Conservation (phyloP, 192 early-diverging fungal species). For the Spizellomyces punctatus region DNA sequence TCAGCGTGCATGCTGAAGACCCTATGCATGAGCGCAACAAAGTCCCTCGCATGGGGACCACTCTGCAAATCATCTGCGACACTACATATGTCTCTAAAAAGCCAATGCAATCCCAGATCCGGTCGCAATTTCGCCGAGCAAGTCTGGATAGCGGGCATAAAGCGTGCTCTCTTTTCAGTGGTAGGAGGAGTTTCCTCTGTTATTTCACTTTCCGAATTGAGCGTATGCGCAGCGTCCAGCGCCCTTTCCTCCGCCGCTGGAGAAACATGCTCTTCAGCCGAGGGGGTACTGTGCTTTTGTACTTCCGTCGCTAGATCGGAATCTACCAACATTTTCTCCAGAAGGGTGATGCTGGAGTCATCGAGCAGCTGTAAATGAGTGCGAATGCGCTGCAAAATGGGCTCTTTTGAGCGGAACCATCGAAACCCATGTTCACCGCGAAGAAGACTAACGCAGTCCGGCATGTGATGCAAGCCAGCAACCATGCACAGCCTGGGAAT, state of each 20-base stretch:
- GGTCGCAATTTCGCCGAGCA: not conserved
- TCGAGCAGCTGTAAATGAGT: not conserved
- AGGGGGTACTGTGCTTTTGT: not conserved
- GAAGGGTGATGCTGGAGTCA: not conserved
- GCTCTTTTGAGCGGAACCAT: conserved; percentile 61
- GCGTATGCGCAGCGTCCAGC: not conserved
- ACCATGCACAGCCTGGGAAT: conserved; percentile 64
- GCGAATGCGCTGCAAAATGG: conserved; percentile 6
- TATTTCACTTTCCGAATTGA: not conserved
- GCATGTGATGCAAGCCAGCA: conserved; percentile 53
- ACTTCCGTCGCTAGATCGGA: conserved; percentile 4
- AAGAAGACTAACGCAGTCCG: conserved; percentile 57
- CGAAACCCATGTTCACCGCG: conserved; percentile 57
- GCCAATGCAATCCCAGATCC: conserved; percentile 7
- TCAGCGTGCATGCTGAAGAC: conserved; percentile 58
- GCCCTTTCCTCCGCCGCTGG: not conserved
- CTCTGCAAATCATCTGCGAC: conserved; percentile 55
- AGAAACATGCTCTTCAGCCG: not conserved
- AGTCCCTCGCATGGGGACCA: conserved; percentile 53
- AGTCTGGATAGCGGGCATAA: no score
- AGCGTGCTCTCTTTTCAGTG: no score
- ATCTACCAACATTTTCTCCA: conserved; percentile 36
- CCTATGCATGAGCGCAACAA: conserved; percentile 55
- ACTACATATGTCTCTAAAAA: conserved; percentile 53
- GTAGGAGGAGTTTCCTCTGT: no score